Percentiles rank a stretch among this genome's conserved stretches.
phyloP scores from a whole-genome alignment of 257 asterid species.

The Fraxinus americana region DNA sequence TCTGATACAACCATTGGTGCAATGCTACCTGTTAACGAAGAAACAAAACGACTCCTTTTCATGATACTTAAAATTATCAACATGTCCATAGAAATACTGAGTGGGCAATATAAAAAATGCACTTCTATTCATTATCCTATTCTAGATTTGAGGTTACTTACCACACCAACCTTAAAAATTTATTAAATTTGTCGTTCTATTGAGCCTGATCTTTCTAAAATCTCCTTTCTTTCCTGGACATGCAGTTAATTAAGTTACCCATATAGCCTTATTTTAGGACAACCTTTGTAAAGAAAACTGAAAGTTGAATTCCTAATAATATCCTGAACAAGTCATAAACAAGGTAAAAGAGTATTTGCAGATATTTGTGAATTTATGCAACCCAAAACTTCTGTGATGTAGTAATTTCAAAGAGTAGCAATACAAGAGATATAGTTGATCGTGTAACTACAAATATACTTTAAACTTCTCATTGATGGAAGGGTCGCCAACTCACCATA shows the following conservation, averaged over 20 bases:
- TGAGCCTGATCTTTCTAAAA: too few relatives aligned
- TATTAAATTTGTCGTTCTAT: too few relatives aligned
- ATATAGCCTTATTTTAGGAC: too few relatives aligned
- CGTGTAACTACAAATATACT: not conserved
- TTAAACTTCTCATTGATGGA: not conserved
- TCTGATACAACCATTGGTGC: conserved; percentile 89
- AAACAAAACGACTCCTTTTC: conserved; percentile 10
- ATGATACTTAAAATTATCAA: conserved; percentile 10
- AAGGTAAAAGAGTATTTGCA: not conserved
- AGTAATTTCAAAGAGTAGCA: not conserved
- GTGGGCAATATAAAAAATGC: not conserved
- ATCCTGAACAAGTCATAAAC: not conserved
- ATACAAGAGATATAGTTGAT: not conserved
- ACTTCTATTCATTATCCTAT: not conserved
- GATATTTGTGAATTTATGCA: not conserved
- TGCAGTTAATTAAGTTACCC: too few relatives aligned
- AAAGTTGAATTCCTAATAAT: not conserved
- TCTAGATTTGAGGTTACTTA: too few relatives aligned
- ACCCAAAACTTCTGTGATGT: not conserved
- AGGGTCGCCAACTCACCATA: not conserved
- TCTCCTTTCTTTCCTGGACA: too few relatives aligned
- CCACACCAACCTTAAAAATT: too few relatives aligned
- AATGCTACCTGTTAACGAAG: conserved; percentile 68
- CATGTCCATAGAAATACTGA: not conserved
- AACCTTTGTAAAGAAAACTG: not conserved